Evolutionary conservation across 352 stramenopile genomes (phyloP), one percentile per base, ranked within the genome.

Genomic region (Blastocystis sp.): DNA sequence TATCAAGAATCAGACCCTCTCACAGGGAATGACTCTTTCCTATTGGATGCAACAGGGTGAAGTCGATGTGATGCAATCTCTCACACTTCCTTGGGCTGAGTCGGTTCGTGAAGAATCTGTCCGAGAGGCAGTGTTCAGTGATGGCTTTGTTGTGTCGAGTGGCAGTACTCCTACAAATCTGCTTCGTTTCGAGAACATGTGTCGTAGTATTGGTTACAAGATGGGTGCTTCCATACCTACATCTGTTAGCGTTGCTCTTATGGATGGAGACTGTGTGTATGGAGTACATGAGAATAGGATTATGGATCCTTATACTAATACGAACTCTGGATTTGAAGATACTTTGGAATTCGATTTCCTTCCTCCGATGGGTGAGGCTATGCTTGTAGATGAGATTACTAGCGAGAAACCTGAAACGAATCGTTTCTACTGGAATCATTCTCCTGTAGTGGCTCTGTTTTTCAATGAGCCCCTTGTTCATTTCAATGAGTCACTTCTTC

Each of bases 321-420:
- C 14, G 3, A 80, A 80, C 43, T 2, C 29, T 24, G 43, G 35
- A 16, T 59, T 80, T 29, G 43, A 80, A 42, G 42, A 16, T n/a
- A 80, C 69, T 32, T 29, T 80, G 14, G 49, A 80, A 42, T 80
- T 80, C 43, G 69, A 80, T 24, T 80, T 80, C 51, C 16, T 29
- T 14, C 35, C 69, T 12, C 69, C 69, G 16, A 49, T 58, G 6
- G 69, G 69, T 14, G 21, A 14, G 21, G 37, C 43, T 49, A 24
- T 29, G 21, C 52, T 80, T 3, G 43, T 80, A 27, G 49, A 80
- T 4, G n/a, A 29, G 9, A 54, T 24, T 5, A 37, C 42, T 27
- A 59, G 21, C 27, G 19, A 24, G 4, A 39, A 37, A 12, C 43
- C 69, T 32, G 69, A 58, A 19, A 29, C 21, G n/a, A 14, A 16